phyloP scores from a whole-genome alignment of 1,284 basidiomycete genomes.

The Porogramme epimiltina region DNA sequence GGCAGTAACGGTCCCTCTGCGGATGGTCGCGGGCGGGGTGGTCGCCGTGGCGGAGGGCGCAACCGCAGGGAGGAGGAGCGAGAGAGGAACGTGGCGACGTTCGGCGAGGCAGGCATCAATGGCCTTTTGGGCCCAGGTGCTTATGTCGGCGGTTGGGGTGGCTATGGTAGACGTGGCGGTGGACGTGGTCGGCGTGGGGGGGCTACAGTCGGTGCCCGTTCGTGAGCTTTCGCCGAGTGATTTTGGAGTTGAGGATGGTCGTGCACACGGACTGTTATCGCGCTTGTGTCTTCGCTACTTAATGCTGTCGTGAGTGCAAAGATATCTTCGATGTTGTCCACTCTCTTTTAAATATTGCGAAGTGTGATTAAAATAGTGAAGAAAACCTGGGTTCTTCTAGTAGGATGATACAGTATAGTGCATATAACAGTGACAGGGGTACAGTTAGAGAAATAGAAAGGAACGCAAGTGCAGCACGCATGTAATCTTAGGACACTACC shows the following conservation, averaged over 20 bases:
- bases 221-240: slow-evolving; percentile 8
- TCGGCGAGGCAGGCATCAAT: slow-evolving; percentile 78
- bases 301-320: slow-evolving; percentile 10
- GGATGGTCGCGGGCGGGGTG: slow-evolving; percentile 37
- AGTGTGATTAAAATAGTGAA: neutral
- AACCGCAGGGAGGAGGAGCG: slow-evolving; percentile 78
- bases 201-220: slow-evolving; percentile 24
- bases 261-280: slow-evolving; percentile 4
- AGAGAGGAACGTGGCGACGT: slow-evolving; percentile 78
- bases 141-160: slow-evolving; percentile 56
- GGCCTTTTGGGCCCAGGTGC: slow-evolving; percentile 70
- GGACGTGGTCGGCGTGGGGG: slow-evolving; percentile 39
- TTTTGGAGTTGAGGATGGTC: neutral
- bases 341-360: neutral
- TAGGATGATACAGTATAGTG: slow-evolving; percentile 14
- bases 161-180: slow-evolving; percentile 49
- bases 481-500: slow-evolving; percentile 2
- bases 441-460: neutral
- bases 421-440: neutral
- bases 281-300: slow-evolving; percentile 6
- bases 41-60: slow-evolving; percentile 55
- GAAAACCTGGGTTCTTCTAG: no score
- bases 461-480: neutral
- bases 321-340: neutral
- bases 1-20: slow-evolving; percentile 34